Base-by-base conservation (phyloP, 1,284 basidiomycete genomes). In the Pholiota adiposa region DNA sequence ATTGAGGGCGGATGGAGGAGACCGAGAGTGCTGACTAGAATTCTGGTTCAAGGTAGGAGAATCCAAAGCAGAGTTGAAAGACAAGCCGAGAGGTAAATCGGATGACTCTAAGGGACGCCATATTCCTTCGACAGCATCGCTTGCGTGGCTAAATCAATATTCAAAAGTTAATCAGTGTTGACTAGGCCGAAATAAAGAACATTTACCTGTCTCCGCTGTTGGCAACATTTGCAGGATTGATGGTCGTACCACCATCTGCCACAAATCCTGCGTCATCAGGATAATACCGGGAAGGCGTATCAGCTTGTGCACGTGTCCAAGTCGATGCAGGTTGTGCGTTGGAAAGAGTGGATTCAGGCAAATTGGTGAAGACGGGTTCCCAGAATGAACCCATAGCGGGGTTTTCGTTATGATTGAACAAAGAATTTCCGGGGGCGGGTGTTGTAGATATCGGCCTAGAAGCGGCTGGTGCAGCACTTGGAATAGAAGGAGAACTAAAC, bases 371-470 rank as follows among this genome's bases (percentile, higher is more conserved):
- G 18, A 49, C 23, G 40, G 54, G 44, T 19, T 48, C 54, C 53
- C 53, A 54, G 18, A 36, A 56, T 3, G 44, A 46, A n/a, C 29
- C 43, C n/a, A 27, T 18, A 18, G 9, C 14, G 14, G 33, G 9
- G 31, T 50, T 18, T 11, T 40, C 44, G 23, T 14, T 14, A 7
- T 3, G 16, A 16, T 27, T 23, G n/a, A 48, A 2, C 19, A n/a
- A 9, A 5, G 54, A 19, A 40, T 27, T 46, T 46, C 23, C 34
- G 12, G 19, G 54, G 6, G 54, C 46, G 5, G 54, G 44, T 8
- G 44, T 56, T 27, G 53, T 55, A 34, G 54, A 56, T 38, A 55
- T 56, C 14, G 54, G 54, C 21, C 46, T 11, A 23, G 44, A 34
- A 9, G 44, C 18, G 14, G 31, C 46, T 9, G 29, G 6, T 11